Evolutionary conservation across 2,329 filamentous ascomycete species (phyloP), one percentile per base, ranked within the genome.

Genomic region (Curvularia sp.): DNA sequence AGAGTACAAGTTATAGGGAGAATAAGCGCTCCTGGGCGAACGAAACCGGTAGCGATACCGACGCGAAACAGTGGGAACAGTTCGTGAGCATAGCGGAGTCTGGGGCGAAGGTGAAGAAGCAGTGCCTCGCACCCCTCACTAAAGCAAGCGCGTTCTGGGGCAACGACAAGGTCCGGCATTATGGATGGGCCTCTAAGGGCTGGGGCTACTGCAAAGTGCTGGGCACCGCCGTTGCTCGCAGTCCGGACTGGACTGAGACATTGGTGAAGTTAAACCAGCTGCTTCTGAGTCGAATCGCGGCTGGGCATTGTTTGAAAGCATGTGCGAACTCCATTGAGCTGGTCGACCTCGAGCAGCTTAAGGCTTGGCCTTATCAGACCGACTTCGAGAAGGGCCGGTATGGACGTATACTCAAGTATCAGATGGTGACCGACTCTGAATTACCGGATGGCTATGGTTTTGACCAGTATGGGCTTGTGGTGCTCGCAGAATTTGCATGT

Each of bases 191-290:
- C 13, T 61, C 45, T 25, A 60, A n/a, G n/a, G n/a, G n/a, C n/a
- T 47, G 21, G 58, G 58, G 25, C 46, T 67, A 52, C 52, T 67
- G 48, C 49, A 52, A 65, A 42, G 15, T 60, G 18, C 58, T 67
- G 6, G 58, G 53, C 23, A 55, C 50, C 39, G 54, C 60, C 48
- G 58, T 48, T 49, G 42, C 54, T 36, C 46, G 28, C n/a, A 63
- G 50, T 46, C 56, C 63, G 23, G 25, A 48, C 39, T 67, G 50
- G 63, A 41, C 53, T 21, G 51, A 64, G 34, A 60, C 63, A 23
- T 9, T 2, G n/a, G 45, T 64, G 9, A 65, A 65, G 49, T 45
- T 65, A 7, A 65, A 67, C 43, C 53, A 63, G 32, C 52, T 63
- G 10, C 42, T 67, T 3, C 36, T 63, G 19, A 58, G 55, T 49